Evolutionary conservation across 1,284 basidiomycete species (phyloP).

Genomic region (Xerocomus minutiporus): DNA sequence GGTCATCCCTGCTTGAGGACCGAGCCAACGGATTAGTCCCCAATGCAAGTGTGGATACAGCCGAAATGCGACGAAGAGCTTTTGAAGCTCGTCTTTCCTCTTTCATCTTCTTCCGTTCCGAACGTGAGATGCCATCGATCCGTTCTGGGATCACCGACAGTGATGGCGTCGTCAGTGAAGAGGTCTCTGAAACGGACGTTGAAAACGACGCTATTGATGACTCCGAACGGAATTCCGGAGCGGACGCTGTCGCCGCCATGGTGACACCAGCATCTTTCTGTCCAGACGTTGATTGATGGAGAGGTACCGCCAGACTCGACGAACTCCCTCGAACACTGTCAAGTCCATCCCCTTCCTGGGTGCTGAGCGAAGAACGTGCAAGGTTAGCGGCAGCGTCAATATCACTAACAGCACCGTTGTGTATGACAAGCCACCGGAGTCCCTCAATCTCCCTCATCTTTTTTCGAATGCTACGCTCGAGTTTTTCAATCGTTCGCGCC

Average conservation of each 20-base stretch:
- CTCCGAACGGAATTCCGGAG: conserved; percentile 10
- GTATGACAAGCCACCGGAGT: conserved; percentile 45
- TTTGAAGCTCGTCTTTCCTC: conserved; percentile 35
- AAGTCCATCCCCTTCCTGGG: conserved; percentile 21
- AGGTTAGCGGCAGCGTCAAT: conserved; percentile 34
- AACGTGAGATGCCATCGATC: conserved; percentile 23
- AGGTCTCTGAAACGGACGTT: conserved; percentile 13
- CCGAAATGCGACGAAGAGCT: conserved; percentile 37
- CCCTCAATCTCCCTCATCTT: conserved; percentile 47
- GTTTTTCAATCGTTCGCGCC: conserved; percentile 38
- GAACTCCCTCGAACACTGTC: conserved; percentile 5
- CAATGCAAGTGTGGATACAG: conserved; percentile 23
- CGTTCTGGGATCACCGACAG: conserved; percentile 31
- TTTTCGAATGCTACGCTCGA: conserved; percentile 40
- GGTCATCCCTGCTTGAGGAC: conserved; percentile 18
- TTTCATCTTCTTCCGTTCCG: conserved; percentile 29
- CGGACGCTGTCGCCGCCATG: conserved; percentile 3
- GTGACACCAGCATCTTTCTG: conserved; percentile 6
- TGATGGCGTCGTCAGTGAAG: conserved; percentile 17
- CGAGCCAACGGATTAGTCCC: conserved; percentile 20
- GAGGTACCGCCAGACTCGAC: not conserved
- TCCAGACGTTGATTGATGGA: conserved; percentile 7
- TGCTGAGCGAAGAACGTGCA: conserved; percentile 30
- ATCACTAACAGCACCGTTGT: conserved; percentile 33
- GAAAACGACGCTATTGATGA: conserved; percentile 15